Evolutionary conservation across 371 early-diverging fungal species (phyloP).

Genomic region (Rhizoclosmatium hyalinum): DNA sequence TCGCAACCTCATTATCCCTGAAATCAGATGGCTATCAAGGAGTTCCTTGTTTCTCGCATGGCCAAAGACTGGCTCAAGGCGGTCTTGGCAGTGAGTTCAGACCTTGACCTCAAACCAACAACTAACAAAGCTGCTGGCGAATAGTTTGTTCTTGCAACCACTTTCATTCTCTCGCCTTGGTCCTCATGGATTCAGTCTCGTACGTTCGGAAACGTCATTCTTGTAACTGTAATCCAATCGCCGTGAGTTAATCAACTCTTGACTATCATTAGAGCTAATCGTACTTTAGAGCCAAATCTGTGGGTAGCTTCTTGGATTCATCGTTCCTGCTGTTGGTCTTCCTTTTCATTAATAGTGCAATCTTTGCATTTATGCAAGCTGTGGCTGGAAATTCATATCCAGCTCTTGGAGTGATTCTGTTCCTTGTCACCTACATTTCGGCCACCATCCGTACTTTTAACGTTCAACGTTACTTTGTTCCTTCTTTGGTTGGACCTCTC

Average conservation of each 20-base stretch:
- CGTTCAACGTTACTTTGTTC: slow-evolving; percentile 22
- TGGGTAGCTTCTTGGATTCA: slow-evolving; percentile 25
- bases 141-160: slow-evolving; percentile 24
- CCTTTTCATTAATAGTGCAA: slow-evolving; percentile 8
- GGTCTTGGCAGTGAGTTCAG: slow-evolving; percentile 10
- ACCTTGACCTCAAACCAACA: neutral
- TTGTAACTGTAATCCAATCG: slow-evolving; percentile 28
- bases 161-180: slow-evolving; percentile 21
- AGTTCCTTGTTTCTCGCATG: too few species aligned
- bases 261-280: neutral
- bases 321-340: slow-evolving; percentile 3
- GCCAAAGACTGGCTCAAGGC: slow-evolving; percentile 19
- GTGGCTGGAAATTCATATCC: slow-evolving; percentile 27
- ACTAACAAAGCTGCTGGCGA: too few species aligned
- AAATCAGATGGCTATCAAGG: too few species aligned
- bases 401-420: slow-evolving; percentile 28
- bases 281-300: slow-evolving; percentile 3
- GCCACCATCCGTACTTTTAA: slow-evolving; percentile 19
- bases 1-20: too few species aligned
- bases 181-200: slow-evolving; percentile 27
- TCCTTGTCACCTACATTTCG: slow-evolving; percentile 30
- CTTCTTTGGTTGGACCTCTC: slow-evolving; percentile 34
- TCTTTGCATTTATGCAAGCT: slow-evolving; percentile 33
- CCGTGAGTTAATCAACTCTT: slow-evolving; percentile 18
- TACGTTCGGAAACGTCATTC: slow-evolving; percentile 24